phyloP scores from a whole-genome alignment of 192 early-diverging fungal genomes.

The Coemansia sp. region DNA sequence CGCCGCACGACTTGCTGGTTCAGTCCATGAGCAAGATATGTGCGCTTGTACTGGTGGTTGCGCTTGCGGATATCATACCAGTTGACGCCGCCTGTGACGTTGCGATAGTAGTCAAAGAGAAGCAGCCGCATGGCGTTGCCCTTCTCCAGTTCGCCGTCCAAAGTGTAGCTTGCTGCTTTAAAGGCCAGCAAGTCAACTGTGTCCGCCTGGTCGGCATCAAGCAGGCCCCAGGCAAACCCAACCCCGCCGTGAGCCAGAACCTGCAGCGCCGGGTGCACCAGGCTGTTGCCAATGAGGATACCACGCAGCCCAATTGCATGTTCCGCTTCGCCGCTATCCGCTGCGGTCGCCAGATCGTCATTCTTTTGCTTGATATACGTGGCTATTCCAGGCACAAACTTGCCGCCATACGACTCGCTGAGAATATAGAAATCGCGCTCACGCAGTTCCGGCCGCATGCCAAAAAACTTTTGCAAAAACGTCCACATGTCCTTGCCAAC shows the following conservation, averaged over 20 bases:
- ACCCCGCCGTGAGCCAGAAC: slow-evolving; percentile 43
- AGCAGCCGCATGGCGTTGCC: slow-evolving; percentile 54
- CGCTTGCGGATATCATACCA: slow-evolving; percentile 76
- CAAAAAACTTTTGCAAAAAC: slow-evolving; percentile 74
- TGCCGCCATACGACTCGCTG: slow-evolving; percentile 68
- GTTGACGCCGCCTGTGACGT: slow-evolving; percentile 71
- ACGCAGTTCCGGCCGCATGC: slow-evolving; percentile 63
- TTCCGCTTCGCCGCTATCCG: neutral
- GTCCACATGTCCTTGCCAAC: slow-evolving; percentile 67
- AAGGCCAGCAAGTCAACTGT: slow-evolving; percentile 48
- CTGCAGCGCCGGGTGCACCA: slow-evolving; percentile 50
- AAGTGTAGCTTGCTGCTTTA: slow-evolving; percentile 40
- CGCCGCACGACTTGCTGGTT: slow-evolving; percentile 56
- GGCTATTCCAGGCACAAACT: slow-evolving; percentile 72
- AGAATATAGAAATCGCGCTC: slow-evolving; percentile 64
- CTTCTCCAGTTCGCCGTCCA: slow-evolving; percentile 51
- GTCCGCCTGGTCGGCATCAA: slow-evolving; percentile 42
- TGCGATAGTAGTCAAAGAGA: slow-evolving; percentile 67
- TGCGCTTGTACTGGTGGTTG: slow-evolving; percentile 62
- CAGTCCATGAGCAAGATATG: slow-evolving; percentile 62
- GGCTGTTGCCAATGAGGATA: slow-evolving; percentile 58
- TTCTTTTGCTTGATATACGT: slow-evolving; percentile 64
- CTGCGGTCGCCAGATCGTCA: slow-evolving; percentile 13
- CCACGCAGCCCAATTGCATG: slow-evolving; percentile 56
- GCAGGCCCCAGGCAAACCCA: slow-evolving; percentile 46